These are phyloP conservation scores for Boletus speciosus DNA, from an alignment of 768 basidiomycete genomes.

Conservation along the genomic window DNA sequence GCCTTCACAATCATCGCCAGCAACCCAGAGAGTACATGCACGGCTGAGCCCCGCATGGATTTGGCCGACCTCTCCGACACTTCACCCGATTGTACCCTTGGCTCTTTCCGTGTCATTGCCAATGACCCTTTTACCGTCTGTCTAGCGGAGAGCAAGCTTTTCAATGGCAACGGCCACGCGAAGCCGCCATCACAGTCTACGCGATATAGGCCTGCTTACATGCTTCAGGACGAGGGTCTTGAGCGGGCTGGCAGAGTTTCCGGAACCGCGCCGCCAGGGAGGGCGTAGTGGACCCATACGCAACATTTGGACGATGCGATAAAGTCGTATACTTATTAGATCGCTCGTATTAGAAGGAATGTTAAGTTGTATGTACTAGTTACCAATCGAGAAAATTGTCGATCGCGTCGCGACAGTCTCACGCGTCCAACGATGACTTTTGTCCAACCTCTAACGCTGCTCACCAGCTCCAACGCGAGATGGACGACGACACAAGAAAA, in stretches of 20 bases:
- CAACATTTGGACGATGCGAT: background rate
- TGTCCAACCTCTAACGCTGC: slow-evolving; percentile 20
- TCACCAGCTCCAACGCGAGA: slow-evolving; percentile 26
- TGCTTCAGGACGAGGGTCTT: slow-evolving; percentile 67
- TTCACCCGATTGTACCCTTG: background rate
- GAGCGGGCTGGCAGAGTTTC: slow-evolving; percentile 68
- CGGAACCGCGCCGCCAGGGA: slow-evolving; percentile 12
- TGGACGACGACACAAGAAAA: slow-evolving; percentile 65
- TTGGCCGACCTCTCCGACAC: background rate
- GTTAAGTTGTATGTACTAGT: background rate
- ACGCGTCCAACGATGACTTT: slow-evolving; percentile 13
- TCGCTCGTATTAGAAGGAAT: background rate
- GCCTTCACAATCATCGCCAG: slow-evolving; percentile 18
- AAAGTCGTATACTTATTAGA: background rate
- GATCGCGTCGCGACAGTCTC: background rate
- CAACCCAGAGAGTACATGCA: slow-evolving; percentile 17
- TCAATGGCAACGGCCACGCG: background rate
- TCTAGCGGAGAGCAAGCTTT: slow-evolving; percentile 8
- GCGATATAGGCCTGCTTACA: slow-evolving; percentile 75
- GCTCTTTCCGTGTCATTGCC: slow-evolving; percentile 18
- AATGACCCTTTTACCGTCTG: slow-evolving; percentile 21
- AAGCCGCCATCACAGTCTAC: slow-evolving; percentile 10
- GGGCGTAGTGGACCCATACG: background rate
- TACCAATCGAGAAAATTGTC: no score
- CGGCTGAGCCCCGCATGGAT: slow-evolving; percentile 10